These are phyloP conservation scores for Xylaria sp. DNA, from an alignment of 2,329 filamentous ascomycete species.

Conservation along the genomic window DNA sequence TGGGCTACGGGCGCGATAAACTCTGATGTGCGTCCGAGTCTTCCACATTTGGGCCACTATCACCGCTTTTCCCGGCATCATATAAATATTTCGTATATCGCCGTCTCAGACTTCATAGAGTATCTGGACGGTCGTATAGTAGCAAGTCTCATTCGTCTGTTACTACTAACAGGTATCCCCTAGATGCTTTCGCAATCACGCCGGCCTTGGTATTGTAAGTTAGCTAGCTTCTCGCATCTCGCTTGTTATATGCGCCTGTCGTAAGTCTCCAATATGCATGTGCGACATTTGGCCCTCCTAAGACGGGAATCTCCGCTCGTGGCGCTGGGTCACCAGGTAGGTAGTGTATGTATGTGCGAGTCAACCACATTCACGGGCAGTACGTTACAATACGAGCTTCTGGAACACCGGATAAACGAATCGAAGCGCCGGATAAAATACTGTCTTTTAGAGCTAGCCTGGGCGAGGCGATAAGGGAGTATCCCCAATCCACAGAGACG, in stretches of 20 bases:
- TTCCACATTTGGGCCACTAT: constrained; percentile 11
- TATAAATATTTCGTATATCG: constrained; percentile 16
- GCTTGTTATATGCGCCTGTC: constrained; percentile 35
- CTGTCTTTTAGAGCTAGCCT: constrained; percentile 28
- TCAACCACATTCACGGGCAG: constrained; percentile 7
- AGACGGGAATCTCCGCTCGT: constrained; percentile 37
- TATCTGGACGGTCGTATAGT: constrained; percentile 11
- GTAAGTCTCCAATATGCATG: constrained; percentile 39
- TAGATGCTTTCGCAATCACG: constrained; percentile 24
- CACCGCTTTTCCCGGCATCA: constrained; percentile 3
- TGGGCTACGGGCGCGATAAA: constrained; percentile 9
- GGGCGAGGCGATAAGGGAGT: constrained; percentile 20
- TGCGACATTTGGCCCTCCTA: constrained; percentile 34
- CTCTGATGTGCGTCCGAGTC: constrained; percentile 19
- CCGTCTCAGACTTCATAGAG: constrained; percentile 19
- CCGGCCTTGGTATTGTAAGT: constrained; percentile 20
- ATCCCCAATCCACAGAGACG: constrained; percentile 32
- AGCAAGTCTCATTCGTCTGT: constrained; percentile 18
- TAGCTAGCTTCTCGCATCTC: constrained; percentile 27
- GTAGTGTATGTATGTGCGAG: constrained; percentile 23
- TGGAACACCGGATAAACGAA: constrained; percentile 41
- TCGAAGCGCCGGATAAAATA: constrained; percentile 39
- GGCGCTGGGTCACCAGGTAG: constrained; percentile 33
- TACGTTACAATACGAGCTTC: constrained; percentile 38
- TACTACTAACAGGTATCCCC: constrained; percentile 6